Evolutionary conservation across 768 basidiomycete genomes (phyloP).

Genomic region (Leccinum arenicola): DNA sequence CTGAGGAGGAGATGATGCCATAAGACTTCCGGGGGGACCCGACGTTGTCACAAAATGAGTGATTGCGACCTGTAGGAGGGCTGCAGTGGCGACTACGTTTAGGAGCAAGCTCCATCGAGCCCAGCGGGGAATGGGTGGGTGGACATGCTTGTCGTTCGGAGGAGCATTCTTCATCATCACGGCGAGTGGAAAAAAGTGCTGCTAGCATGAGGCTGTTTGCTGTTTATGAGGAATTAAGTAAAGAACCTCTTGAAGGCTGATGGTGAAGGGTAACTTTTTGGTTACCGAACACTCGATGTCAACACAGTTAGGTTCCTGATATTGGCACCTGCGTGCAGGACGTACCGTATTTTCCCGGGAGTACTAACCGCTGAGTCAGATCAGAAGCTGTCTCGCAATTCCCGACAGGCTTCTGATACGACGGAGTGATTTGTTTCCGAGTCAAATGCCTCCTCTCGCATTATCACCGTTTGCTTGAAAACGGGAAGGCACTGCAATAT

Average conservation of each 20-base stretch:
- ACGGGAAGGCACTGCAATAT: background rate
- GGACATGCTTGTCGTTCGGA: background rate
- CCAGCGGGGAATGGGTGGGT: conserved; percentile 9
- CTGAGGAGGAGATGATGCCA: background rate
- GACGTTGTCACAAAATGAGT: background rate
- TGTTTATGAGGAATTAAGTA: background rate
- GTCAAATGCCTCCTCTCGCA: background rate
- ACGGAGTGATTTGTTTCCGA: background rate
- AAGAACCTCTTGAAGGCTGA: background rate
- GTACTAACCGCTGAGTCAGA: background rate
- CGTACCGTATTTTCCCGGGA: background rate
- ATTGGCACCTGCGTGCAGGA: background rate
- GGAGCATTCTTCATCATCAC: background rate
- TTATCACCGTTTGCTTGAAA: background rate
- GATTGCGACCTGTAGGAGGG: conserved; percentile 7
- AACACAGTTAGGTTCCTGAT: background rate
- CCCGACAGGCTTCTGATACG: background rate
- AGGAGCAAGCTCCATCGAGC: conserved; percentile 17
- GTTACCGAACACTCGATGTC: background rate
- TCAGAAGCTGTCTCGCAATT: background rate
- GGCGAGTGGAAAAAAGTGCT: background rate
- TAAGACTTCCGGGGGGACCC: background rate
- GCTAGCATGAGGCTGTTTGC: background rate
- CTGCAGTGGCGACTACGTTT: conserved; percentile 10
- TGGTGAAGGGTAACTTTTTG: background rate